Conservation (phyloP, 176 grass and related monocot genomes). For the Musa acuminata region DNA sequence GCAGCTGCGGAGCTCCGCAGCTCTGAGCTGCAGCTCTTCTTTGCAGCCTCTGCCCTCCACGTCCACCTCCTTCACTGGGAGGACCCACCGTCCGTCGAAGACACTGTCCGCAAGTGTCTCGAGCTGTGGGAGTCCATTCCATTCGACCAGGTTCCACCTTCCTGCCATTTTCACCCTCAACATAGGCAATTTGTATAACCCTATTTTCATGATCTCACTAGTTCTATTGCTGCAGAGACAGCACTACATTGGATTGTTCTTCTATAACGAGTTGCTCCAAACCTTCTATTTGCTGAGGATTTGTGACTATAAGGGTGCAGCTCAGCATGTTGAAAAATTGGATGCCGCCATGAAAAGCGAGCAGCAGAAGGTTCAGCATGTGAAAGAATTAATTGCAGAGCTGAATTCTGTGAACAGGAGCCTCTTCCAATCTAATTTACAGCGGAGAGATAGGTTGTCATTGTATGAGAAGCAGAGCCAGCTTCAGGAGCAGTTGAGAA, state of each 20-base stretch:
- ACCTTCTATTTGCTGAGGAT: slow-evolving; percentile 81
- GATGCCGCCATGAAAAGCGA: slow-evolving; percentile 59
- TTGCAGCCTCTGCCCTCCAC: slow-evolving; percentile 66
- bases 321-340: slow-evolving; percentile 49
- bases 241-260: slow-evolving; percentile 72
- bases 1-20: slow-evolving; percentile 52
- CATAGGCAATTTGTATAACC: background rate
- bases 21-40: slow-evolving; percentile 87
- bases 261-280: slow-evolving; percentile 67
- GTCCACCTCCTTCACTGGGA: slow-evolving; percentile 81
- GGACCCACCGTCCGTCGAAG: slow-evolving; percentile 43
- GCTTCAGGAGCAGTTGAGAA: slow-evolving; percentile 38
- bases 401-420: slow-evolving; percentile 43
- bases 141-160: slow-evolving; percentile 36
- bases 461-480: slow-evolving; percentile 54
- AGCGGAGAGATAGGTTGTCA: slow-evolving; percentile 49
- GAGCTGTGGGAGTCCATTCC: slow-evolving; percentile 58
- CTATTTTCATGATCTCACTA: background rate
- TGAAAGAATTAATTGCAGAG: slow-evolving; percentile 43
- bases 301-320: slow-evolving; percentile 78
- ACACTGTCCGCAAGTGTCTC: slow-evolving; percentile 27
- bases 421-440: slow-evolving; percentile 30
- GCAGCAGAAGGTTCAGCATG: slow-evolving; percentile 35
- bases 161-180: background rate
- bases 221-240: slow-evolving; percentile 38